phyloP scores from a whole-genome alignment of 345 rosid genomes.

The Adansonia digitata region DNA sequence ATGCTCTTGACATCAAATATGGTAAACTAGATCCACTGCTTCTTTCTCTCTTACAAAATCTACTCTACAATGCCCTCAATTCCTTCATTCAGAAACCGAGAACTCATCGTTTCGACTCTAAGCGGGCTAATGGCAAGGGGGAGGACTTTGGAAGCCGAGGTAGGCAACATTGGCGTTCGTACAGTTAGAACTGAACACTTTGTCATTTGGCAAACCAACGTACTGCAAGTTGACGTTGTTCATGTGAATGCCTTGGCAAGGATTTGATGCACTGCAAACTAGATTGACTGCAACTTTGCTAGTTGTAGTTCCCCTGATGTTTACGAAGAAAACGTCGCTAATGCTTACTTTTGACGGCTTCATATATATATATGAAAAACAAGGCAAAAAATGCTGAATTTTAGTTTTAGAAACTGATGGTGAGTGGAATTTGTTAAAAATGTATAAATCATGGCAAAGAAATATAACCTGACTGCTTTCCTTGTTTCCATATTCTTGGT shows the following conservation, averaged over 20 bases:
- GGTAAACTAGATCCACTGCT: background rate
- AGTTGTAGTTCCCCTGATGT: constrained; percentile 44
- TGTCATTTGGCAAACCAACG: constrained; percentile 1
- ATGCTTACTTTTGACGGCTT: constrained; percentile 53
- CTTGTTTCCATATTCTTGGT: constrained; percentile 40
- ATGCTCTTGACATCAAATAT: too few relatives aligned
- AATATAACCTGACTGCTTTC: constrained; percentile 13
- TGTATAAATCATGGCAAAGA: too few relatives aligned
- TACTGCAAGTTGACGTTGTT: constrained; percentile 37
- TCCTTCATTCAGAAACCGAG: too few relatives aligned
- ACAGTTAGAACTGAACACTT: constrained; percentile 28
- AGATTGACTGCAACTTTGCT: constrained; percentile 36
- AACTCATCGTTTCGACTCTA: too few relatives aligned
- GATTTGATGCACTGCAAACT: constrained; percentile 40
- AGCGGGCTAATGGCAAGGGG: constrained; percentile 30
- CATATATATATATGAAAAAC: too few relatives aligned
- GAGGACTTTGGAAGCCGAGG: constrained; percentile 38
- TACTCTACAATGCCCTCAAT: too few relatives aligned
- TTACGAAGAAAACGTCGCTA: constrained; percentile 30
- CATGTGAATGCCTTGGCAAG: constrained; percentile 38
- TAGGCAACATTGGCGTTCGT: constrained; percentile 23
- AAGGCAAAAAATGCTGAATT: background rate
- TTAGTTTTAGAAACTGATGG: background rate
- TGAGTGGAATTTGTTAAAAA: too few relatives aligned
- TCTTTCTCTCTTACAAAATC: background rate